phyloP scores from a whole-genome alignment of 176 grass and related monocot genomes.

The Carex littledalei region DNA sequence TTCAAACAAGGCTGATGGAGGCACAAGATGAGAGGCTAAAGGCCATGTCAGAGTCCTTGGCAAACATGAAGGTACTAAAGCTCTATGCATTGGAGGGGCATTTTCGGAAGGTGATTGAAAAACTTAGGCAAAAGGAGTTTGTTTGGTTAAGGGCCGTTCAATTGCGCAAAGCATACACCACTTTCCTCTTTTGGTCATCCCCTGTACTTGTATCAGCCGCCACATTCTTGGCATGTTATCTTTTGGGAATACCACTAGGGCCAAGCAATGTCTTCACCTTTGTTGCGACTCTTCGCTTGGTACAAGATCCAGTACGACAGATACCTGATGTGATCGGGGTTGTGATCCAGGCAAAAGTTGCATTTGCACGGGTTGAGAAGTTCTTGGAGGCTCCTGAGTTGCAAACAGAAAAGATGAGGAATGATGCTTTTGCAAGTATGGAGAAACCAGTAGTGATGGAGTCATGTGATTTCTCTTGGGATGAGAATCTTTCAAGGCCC shows the following conservation, averaged over 20 bases:
- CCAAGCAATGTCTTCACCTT: too few species aligned
- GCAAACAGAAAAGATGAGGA: slow-evolving; percentile 32
- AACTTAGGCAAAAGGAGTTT: too few species aligned
- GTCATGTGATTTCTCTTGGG: slow-evolving; percentile 76
- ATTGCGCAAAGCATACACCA: too few species aligned
- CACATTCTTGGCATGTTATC: too few species aligned
- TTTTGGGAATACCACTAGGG: too few species aligned
- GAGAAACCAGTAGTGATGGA: slow-evolving; percentile 44
- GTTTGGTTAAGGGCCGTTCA: too few species aligned
- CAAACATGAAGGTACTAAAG: slow-evolving; percentile 78
- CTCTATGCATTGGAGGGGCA: slow-evolving; percentile 93
- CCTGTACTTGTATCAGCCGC: too few species aligned
- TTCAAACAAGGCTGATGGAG: slow-evolving; percentile 80
- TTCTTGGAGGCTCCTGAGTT: slow-evolving; percentile 83
- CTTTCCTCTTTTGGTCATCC: too few species aligned
- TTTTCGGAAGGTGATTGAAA: slow-evolving; percentile 78
- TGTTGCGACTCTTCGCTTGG: too few species aligned
- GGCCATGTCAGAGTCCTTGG: slow-evolving; percentile 71
- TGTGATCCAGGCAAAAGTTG: slow-evolving; percentile 85
- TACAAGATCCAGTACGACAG: slow-evolving; percentile 58
- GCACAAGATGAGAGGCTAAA: slow-evolving; percentile 85
- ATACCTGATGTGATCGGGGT: slow-evolving; percentile 83
- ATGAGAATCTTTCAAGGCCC: slow-evolving; percentile 43
- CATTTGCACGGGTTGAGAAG: slow-evolving; percentile 59
- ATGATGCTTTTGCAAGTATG: background rate